phyloP scores from a whole-genome alignment of 1,284 basidiomycete genomes.

The Cutaneotrichosporon spelunceum region DNA sequence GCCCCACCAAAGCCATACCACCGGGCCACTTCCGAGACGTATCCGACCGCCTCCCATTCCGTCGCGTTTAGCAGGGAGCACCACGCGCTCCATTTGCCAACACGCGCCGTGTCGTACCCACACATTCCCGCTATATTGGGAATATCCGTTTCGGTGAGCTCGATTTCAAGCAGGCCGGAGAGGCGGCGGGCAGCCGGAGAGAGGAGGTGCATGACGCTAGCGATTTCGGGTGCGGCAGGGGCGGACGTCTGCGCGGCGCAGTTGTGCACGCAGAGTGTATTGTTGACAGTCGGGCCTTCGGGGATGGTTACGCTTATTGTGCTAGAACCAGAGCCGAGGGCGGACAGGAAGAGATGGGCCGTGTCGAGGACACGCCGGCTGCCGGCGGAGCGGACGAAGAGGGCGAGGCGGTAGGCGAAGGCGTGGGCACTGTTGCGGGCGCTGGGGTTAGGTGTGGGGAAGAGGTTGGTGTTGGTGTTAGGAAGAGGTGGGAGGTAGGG shows the following conservation, averaged over 20 bases:
- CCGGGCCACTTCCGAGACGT: conserved; percentile 69
- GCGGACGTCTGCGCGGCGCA: conserved; percentile 60
- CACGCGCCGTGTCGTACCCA: conserved; percentile 60
- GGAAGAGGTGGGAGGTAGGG: too few relatives aligned
- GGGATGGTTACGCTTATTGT: conserved; percentile 36
- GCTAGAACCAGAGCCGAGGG: conserved; percentile 25
- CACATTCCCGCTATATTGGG: conserved; percentile 68
- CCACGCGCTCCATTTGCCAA: conserved; percentile 59
- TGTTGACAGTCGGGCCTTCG: conserved; percentile 57
- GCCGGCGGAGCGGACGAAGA: conserved; percentile 66
- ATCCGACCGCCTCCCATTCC: conserved; percentile 66
- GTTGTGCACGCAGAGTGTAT: conserved; percentile 68
- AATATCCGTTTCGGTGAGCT: conserved; percentile 62
- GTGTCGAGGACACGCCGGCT: conserved; percentile 64
- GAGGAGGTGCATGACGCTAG: not conserved
- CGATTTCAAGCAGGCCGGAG: conserved; percentile 55
- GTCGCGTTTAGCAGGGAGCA: conserved; percentile 62
- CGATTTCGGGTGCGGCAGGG: not conserved
- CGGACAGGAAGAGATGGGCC: conserved; percentile 64
- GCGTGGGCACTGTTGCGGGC: conserved; percentile 39
- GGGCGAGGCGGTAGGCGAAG: conserved; percentile 46
- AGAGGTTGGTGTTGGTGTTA: too few relatives aligned
- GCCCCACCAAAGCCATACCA: conserved; percentile 62
- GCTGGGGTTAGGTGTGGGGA: conserved; percentile 40
- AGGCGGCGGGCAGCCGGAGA: conserved; percentile 16